Evolutionary conservation across 2,329 filamentous ascomycete species (phyloP).

Genomic region (Pezicula carpinea): DNA sequence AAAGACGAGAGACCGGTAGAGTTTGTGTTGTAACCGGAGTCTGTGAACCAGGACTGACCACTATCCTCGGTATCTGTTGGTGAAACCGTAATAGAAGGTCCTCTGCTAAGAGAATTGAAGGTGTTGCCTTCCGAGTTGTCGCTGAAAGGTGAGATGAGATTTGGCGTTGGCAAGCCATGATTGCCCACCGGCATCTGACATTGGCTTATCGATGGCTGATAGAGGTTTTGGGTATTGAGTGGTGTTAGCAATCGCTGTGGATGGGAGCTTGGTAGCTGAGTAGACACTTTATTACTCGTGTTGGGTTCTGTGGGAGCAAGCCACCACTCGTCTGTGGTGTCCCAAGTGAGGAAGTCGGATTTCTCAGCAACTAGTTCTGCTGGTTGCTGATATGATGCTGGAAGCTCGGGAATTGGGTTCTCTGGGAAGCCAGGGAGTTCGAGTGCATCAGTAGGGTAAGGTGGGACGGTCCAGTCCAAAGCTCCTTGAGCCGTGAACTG

Average conservation of each 20-base stretch:
- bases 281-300: not conserved
- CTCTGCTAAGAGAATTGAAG: constrained; percentile 1
- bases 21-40: constrained; percentile 19
- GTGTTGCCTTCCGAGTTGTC: not conserved
- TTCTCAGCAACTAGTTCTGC: constrained; percentile 16
- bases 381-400: constrained; percentile 5
- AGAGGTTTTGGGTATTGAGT: constrained; percentile 10
- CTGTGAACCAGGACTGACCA: constrained; percentile 16
- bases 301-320: not conserved
- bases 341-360: constrained; percentile 5
- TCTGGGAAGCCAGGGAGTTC: constrained; percentile 5
- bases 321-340: not conserved
- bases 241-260: not conserved
- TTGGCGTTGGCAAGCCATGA: constrained; percentile 3
- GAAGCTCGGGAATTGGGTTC: constrained; percentile 2
- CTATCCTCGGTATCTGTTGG: constrained; percentile 19
- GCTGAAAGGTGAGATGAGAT: constrained; percentile 7
- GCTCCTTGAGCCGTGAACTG: not conserved
- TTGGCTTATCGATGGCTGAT: not conserved
- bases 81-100: constrained; percentile 10
- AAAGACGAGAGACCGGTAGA: constrained; percentile 7
- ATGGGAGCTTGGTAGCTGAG: not conserved
- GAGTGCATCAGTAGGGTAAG: not conserved
- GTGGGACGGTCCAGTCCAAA: not conserved
- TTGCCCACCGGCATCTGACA: not conserved